Base-by-base conservation (phyloP, 306 rosid species). In the Corylus avellana region DNA sequence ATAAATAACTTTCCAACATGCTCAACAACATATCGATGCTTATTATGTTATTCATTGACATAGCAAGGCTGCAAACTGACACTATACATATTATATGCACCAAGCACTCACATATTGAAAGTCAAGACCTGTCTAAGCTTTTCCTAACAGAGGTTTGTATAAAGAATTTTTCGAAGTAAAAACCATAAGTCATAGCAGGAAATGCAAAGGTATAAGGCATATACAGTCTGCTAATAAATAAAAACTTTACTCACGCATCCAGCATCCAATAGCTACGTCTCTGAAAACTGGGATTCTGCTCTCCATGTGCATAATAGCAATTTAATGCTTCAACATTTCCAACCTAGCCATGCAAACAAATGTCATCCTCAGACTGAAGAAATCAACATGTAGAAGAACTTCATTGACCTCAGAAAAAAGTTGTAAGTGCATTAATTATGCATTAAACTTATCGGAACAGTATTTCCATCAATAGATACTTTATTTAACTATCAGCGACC, bases 281-380 rank as follows among this genome's bases (percentile, higher is more conserved):
- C 85, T 90, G 99, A 77, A 96, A 96, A 86, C 73, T 84, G 77
- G 89, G 92, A 72, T 91, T 89, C 74, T 90, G 87, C 85, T 93
- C 99, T 83, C 98, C 99, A 81, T 96, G 99, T 71, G 97, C 99
- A 78, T 96, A 96, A 77, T 96, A 96, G 85, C 99, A 96, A 75
- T 96, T 96, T 77, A 96, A 81, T 18, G 91, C 83, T 86, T 96
- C 98, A 39, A 80, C 92, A 85, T 90, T 91, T 79, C 98, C 99
- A 70, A 96, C 97, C 99, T 96, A 82, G 77, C 68, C 85, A 84
- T 27, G 80, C 75, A 85, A 44, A 79, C 55, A 69, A 79, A 71
- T 29, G 73, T 73, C 80, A 69, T 53, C 78, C 67, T 78, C 77
- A 69, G 73, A 86, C 73, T 72, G 37, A 72, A 56, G 68, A 82